Evolutionary conservation across 2,329 filamentous ascomycete species (phyloP).

Genomic region (Scytalidium lignicola): DNA sequence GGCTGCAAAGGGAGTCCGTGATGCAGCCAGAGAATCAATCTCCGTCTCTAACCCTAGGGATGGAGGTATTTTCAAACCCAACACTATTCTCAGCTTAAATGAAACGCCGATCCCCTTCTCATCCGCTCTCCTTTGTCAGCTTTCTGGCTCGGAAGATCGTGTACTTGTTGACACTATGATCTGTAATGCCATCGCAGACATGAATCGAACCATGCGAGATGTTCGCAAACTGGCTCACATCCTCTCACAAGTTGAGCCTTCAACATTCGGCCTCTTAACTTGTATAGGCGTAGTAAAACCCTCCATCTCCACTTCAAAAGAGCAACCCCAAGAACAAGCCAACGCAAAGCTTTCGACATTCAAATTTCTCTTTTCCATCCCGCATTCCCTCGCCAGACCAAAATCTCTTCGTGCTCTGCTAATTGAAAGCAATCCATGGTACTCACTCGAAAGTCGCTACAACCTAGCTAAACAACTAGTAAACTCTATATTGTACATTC

Average conservation of each 20-base stretch:
- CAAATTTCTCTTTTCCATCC: constrained; percentile 13
- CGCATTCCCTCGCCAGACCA: constrained; percentile 3
- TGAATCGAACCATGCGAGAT: constrained; percentile 10
- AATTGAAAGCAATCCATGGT: not conserved
- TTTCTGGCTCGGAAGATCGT: constrained; percentile 1
- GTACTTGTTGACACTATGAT: constrained; percentile 12
- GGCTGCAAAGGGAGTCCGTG: constrained; percentile 9
- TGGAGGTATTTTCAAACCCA: not conserved
- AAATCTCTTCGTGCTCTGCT: constrained; percentile 8
- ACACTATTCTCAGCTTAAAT: constrained; percentile 1
- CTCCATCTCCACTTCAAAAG: not conserved
- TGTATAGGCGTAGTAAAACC: constrained; percentile 16
- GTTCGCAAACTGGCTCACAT: constrained; percentile 15
- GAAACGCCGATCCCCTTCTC: constrained; percentile 1
- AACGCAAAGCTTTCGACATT: not conserved
- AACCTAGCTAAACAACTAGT: constrained; percentile 24
- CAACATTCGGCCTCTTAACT: constrained; percentile 13
- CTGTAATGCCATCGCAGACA: constrained; percentile 8
- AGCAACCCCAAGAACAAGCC: not conserved
- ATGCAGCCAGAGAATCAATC: constrained; percentile 3
- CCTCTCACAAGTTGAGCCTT: constrained; percentile 14
- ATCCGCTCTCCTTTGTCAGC: not conserved
- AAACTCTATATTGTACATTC: constrained; percentile 23
- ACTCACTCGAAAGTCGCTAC: constrained; percentile 14
- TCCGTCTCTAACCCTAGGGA: not conserved